phyloP scores from a whole-genome alignment of 2,329 filamentous ascomycete species.

The Rhexocercosporidium sp. region DNA sequence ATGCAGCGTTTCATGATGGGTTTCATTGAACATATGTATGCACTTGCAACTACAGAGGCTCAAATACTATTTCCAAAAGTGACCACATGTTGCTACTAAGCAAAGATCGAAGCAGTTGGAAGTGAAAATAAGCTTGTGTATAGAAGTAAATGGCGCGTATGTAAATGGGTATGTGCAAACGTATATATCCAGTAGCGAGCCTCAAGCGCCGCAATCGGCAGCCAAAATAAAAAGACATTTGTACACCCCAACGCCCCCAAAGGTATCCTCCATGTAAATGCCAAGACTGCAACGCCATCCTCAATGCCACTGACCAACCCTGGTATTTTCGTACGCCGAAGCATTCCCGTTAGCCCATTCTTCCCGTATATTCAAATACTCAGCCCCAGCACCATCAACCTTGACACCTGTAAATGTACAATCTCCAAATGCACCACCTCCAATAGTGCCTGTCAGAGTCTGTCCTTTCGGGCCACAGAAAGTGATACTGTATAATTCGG shows the following conservation, averaged over 20 bases:
- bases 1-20: no score
- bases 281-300: conserved; percentile 2
- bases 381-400: neutral
- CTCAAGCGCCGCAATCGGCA: neutral
- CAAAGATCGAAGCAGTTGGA: no score
- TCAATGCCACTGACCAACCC: conserved; percentile 12
- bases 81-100: no score
- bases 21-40: no score
- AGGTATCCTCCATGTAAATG: neutral
- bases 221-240: conserved; percentile 1
- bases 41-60: no score
- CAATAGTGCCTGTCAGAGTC: conserved; percentile 20
- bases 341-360: conserved; percentile 14
- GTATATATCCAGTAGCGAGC: neutral
- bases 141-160: neutral
- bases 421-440: neutral
- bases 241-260: neutral
- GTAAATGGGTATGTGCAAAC: neutral
- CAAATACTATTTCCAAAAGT: no score
- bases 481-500: conserved; percentile 12
- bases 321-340: conserved; percentile 1
- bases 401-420: conserved; percentile 24
- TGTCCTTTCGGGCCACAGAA: conserved; percentile 15
- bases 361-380: conserved; percentile 8
- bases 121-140: neutral